phyloP scores from a whole-genome alignment of 345 rosid genomes.

The Eucalyptus curtisii region DNA sequence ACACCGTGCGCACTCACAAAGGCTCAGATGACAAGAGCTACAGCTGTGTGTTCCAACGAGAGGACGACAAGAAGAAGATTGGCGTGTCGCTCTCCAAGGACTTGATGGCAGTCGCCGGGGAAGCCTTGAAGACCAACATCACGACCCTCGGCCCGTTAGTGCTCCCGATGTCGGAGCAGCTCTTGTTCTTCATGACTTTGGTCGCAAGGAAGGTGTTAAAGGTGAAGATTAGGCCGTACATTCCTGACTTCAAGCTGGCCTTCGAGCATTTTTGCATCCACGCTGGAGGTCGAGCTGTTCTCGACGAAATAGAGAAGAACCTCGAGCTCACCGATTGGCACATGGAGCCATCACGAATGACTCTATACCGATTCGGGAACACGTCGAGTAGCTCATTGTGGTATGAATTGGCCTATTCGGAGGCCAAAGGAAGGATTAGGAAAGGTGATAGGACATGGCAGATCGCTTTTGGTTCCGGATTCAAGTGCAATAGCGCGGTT shows the following conservation, averaged over 20 bases:
- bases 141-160: conserved; percentile 58
- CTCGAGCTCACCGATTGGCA: conserved; percentile 49
- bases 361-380: conserved; percentile 60
- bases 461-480: conserved; percentile 70
- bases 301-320: conserved; percentile 63
- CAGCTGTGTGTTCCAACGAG: conserved; percentile 41
- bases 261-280: conserved; percentile 74
- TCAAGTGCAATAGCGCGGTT: conserved; percentile 62
- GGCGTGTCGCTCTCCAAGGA: conserved; percentile 55
- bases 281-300: conserved; percentile 55
- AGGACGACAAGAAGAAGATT: conserved; percentile 21
- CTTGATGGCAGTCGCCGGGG: conserved; percentile 48
- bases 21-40: conserved; percentile 42
- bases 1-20: conserved; percentile 46
- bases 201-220: conserved; percentile 29
- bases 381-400: conserved; percentile 65
- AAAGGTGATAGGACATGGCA: conserved; percentile 66
- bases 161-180: conserved; percentile 49
- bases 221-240: conserved; percentile 38
- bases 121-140: conserved; percentile 52
- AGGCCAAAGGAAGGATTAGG: conserved; percentile 55
- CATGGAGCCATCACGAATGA: conserved; percentile 83
- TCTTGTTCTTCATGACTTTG: conserved; percentile 23
- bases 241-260: conserved; percentile 60
- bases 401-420: conserved; percentile 62